phyloP scores from a whole-genome alignment of 2,329 filamentous ascomycete species.

The Xylaria hypoxylon region DNA sequence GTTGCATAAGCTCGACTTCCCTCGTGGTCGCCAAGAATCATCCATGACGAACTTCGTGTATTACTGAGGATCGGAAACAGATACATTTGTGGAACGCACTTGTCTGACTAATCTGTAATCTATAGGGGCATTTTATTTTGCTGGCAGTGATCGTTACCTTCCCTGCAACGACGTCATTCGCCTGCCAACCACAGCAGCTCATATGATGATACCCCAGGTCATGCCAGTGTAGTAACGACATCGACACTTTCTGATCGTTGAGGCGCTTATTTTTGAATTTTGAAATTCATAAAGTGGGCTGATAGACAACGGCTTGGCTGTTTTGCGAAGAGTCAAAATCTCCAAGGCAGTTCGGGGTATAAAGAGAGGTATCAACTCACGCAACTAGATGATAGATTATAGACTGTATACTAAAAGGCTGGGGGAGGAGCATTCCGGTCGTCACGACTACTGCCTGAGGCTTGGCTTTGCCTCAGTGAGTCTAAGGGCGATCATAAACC shows the following conservation, averaged over 20 bases:
- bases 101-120: conserved; percentile 27
- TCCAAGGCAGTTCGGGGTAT: background rate
- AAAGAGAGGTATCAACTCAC: conserved; percentile 7
- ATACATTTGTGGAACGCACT: conserved; percentile 7
- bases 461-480: conserved; percentile 15
- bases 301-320: conserved; percentile 5
- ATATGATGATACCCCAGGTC: conserved; percentile 16
- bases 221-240: conserved; percentile 29
- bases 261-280: background rate
- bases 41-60: conserved; percentile 5
- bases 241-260: background rate
- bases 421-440: background rate
- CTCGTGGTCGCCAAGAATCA: conserved; percentile 19
- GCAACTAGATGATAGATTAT: conserved; percentile 5
- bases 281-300: background rate
- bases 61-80: conserved; percentile 17
- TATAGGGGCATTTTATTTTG: conserved; percentile 34
- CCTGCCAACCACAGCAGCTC: conserved; percentile 18
- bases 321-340: background rate
- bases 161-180: conserved; percentile 35
- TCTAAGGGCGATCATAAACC: background rate
- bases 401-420: conserved; percentile 14
- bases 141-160: conserved; percentile 31
- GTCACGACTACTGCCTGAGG: background rate
- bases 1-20: conserved; percentile 33